These are phyloP conservation scores for Herpetospermum pedunculosum DNA, from an alignment of 306 rosid species.

Conservation along the genomic window DNA sequence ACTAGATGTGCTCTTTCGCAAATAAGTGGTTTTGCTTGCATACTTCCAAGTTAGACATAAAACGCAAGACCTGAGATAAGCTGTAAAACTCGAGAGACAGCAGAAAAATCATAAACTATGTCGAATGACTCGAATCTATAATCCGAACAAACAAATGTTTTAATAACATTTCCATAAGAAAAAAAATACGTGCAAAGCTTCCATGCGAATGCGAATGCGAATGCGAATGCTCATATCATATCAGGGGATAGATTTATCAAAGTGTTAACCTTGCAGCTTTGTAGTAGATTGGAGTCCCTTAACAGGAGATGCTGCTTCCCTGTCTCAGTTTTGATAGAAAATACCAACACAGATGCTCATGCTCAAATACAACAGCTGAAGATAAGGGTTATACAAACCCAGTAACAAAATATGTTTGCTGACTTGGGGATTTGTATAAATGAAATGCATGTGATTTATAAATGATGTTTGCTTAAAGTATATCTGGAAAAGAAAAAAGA, in stretches of 20 bases:
- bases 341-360: not conserved
- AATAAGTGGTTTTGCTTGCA: not conserved
- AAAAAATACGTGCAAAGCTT: not conserved
- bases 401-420: not conserved
- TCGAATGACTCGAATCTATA: not conserved
- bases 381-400: not conserved
- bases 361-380: not conserved
- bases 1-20: not conserved
- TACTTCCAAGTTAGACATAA: not conserved
- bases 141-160: not conserved
- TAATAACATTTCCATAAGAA: not conserved
- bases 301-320: not conserved
- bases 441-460: not conserved
- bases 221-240: not conserved
- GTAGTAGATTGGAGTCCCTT: not conserved
- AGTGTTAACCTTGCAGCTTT: not conserved
- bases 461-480: not conserved
- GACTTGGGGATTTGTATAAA: not conserved
- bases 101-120: not conserved
- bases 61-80: not conserved
- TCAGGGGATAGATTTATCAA: not conserved
- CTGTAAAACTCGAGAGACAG: not conserved
- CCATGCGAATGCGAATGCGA: not conserved
- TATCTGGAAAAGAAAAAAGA: not conserved
- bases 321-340: not conserved